These are phyloP conservation scores for Pistacia vera DNA, from an alignment of 345 rosid species.

Conservation along the genomic window DNA sequence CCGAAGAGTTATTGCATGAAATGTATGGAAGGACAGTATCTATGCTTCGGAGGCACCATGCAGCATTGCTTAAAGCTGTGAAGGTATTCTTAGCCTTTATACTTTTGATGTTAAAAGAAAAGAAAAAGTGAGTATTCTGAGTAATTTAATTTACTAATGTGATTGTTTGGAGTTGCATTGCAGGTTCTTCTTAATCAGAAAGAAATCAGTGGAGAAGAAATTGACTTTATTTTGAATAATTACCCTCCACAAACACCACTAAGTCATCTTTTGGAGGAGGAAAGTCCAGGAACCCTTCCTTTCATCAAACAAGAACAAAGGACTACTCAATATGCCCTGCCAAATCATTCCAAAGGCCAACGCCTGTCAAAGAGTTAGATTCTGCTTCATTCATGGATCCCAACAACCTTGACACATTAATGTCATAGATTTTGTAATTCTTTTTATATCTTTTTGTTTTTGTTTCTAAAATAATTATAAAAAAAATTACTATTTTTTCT, in stretches of 20 bases:
- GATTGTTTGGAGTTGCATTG: conserved; percentile 8
- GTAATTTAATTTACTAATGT: background rate
- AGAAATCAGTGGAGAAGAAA: conserved; percentile 83
- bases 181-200: conserved; percentile 78
- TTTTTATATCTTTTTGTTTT: no score
- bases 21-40: conserved; percentile 67
- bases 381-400: background rate
- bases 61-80: conserved; percentile 79
- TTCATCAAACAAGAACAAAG: conserved; percentile 37
- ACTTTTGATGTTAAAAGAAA: background rate
- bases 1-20: conserved; percentile 59
- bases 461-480: background rate
- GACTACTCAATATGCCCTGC: conserved; percentile 41
- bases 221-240: conserved; percentile 68
- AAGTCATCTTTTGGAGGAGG: conserved; percentile 63
- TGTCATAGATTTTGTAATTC: conserved; percentile 1
- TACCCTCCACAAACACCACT: conserved; percentile 80
- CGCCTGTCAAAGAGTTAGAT: conserved; percentile 15
- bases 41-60: conserved; percentile 71
- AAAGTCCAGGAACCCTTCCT: conserved; percentile 72
- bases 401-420: background rate
- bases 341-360: conserved; percentile 38
- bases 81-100: conserved; percentile 47
- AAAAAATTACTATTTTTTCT: no score
- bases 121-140: background rate